Base-by-base conservation (phyloP, 345 rosid species). In the Noccaea caerulescens region DNA sequence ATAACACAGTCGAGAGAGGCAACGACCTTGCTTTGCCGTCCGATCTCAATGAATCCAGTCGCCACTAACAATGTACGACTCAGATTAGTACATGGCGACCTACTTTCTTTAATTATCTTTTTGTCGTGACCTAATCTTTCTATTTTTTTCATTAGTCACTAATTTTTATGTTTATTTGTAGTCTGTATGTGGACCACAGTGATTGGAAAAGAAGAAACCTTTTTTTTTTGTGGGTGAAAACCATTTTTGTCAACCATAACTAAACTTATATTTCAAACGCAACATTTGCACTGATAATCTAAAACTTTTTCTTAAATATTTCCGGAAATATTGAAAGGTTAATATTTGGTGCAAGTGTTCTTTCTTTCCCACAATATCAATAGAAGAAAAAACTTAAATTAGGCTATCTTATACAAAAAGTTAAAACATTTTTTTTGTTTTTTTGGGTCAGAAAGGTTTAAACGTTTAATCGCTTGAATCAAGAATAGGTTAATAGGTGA, bases 31-130 rank as follows among this genome's bases (percentile, higher is more conserved):
- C 4, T 50, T 2, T 38, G 44, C 85, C 82, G 78, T 82, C 73
- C 36, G 84, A 84, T 86, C 46, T 39, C 13, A 51, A 75, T 57
- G 63, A 65, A 69, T 54, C 46, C 54, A 60, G 42, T 27, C 70
- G 72, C 59, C 58, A 49, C 53, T 67, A 3, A 52, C 4, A 13
- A 12, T 55, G 42, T 16, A 72, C 72, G 67, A 47, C 54, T 18
- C 44, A 41, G 51, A 39, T 70, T 23, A 13, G 33, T 76, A 75
- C 61, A 64, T 57, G 72, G 54, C 43, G 65, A 72, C 77, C 70
- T 54, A 77, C 80, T 59, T 52, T 77, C 36, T 50, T 59, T 67
- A 43, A 44, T 71, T 67, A 36, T 11, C 27, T 72, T 69, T 54
- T 23, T 75, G 69, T 46, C 32, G 65, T 68, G 52, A 65, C 64